Percentiles rank a stretch among this genome's conserved stretches.
These are phyloP conservation scores for Saccharomycopsis fermentans DNA, from an alignment of 805 yeast species.

Conservation along the genomic window DNA sequence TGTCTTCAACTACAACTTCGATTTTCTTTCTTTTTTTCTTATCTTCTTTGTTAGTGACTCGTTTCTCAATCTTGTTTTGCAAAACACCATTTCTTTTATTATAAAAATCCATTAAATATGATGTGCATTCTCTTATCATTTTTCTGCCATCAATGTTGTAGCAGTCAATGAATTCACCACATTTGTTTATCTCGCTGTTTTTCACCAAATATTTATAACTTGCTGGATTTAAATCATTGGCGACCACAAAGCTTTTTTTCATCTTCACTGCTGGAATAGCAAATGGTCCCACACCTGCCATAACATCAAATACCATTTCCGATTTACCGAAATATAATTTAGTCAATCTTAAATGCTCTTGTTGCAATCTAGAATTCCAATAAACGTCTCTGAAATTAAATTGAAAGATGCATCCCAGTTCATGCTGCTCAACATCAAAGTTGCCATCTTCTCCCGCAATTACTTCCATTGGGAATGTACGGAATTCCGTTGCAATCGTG, in stretches of 20 bases:
- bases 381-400: constrained; percentile 92
- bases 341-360: constrained; percentile 84
- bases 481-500: constrained; percentile 73
- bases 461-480: constrained; percentile 91
- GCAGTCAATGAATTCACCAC: constrained; percentile 45
- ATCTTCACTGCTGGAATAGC: constrained; percentile 86
- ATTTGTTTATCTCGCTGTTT: constrained; percentile 60
- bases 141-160: constrained; percentile 75
- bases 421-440: constrained; percentile 74
- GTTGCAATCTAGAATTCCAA: constrained; percentile 92
- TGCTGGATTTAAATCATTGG: constrained; percentile 89
- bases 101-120: constrained; percentile 39
- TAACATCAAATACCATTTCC: constrained; percentile 83
- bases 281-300: constrained; percentile 99
- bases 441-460: constrained; percentile 92
- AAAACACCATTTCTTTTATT: constrained; percentile 24
- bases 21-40: constrained; percentile 22
- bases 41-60: constrained; percentile 1
- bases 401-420: constrained; percentile 72
- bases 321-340: constrained; percentile 43
- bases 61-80: constrained; percentile 24
- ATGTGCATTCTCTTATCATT: constrained; percentile 56
- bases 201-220: constrained; percentile 59
- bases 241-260: constrained; percentile 66
- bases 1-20: constrained; percentile 20